Conservation (phyloP, 1,284 basidiomycete genomes). For the Moniliella sp. region DNA sequence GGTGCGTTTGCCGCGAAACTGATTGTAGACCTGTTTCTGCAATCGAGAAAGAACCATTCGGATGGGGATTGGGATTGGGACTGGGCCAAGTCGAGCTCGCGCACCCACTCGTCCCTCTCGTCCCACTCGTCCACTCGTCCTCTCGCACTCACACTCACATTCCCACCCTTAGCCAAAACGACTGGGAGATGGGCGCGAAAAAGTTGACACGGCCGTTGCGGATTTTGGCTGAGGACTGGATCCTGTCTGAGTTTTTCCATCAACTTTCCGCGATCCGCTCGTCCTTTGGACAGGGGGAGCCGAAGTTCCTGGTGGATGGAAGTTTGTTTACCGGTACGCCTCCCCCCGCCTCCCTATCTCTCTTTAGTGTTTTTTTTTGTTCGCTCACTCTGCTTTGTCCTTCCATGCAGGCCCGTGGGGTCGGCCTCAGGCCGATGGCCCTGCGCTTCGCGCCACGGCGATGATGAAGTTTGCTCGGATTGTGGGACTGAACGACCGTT, state of each 20-base stretch:
- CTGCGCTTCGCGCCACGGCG: slow-evolving; percentile 37
- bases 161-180: too few relatives aligned
- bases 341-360: too few relatives aligned
- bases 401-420: slow-evolving; percentile 45
- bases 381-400: too few relatives aligned
- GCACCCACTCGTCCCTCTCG: too few relatives aligned
- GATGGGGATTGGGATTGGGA: too few relatives aligned
- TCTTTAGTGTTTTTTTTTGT: too few relatives aligned
- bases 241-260: slow-evolving; percentile 8
- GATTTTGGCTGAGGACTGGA: slow-evolving; percentile 8
- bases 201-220: too few relatives aligned
- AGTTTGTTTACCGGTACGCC: slow-evolving; percentile 37
- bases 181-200: too few relatives aligned
- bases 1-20: slow-evolving; percentile 13
- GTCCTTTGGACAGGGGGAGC: slow-evolving; percentile 38
- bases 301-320: slow-evolving; percentile 42
- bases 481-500: slow-evolving; percentile 10
- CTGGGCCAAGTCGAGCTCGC: too few relatives aligned
- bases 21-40: slow-evolving; percentile 6
- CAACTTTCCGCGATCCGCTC: slow-evolving; percentile 9
- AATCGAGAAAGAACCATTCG: too few relatives aligned
- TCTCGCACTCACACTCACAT: too few relatives aligned
- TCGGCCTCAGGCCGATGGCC: slow-evolving; percentile 55
- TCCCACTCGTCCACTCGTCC: too few relatives aligned
- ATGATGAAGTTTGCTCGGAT: slow-evolving; percentile 11